These are phyloP conservation scores for Nepenthes gracilis DNA, from an alignment of 148 eudicot genomes.

Conservation along the genomic window DNA sequence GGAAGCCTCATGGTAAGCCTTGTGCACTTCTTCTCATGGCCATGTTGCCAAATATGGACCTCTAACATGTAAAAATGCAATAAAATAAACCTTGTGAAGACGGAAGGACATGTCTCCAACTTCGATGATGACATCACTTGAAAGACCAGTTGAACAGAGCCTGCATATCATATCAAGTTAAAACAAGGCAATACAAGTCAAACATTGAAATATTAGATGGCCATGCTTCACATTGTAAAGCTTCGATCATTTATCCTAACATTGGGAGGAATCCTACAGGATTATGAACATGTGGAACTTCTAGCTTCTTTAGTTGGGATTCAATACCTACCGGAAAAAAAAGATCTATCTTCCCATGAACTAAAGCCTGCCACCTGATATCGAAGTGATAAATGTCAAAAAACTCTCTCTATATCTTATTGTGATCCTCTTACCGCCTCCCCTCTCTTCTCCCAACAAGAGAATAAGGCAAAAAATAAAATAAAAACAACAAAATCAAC, in stretches of 20 bases:
- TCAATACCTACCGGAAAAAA: background rate
- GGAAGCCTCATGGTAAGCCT: no score
- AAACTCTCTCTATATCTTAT: no score
- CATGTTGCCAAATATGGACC: background rate
- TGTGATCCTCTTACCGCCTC: no score
- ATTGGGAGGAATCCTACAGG: background rate
- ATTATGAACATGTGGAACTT: background rate
- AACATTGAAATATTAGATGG: background rate
- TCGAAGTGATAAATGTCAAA: no score
- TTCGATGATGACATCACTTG: conserved; percentile 37
- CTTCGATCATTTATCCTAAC: background rate
- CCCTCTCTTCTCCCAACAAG: no score
- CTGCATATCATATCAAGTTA: conserved; percentile 11
- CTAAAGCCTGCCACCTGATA: no score
- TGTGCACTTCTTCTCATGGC: background rate
- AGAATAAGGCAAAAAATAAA: no score
- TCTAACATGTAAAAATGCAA: background rate
- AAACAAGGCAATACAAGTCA: background rate
- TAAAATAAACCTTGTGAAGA: conserved; percentile 31
- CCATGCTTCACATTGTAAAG: background rate
- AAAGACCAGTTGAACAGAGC: conserved; percentile 38
- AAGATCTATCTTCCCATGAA: no score
- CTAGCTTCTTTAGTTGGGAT: background rate
- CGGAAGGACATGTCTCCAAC: conserved; percentile 36
- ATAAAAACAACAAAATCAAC: no score